Evolutionary conservation across 1,284 basidiomycete species (phyloP), one percentile per base, ranked within the genome.

Genomic region (Naganishia sp.): DNA sequence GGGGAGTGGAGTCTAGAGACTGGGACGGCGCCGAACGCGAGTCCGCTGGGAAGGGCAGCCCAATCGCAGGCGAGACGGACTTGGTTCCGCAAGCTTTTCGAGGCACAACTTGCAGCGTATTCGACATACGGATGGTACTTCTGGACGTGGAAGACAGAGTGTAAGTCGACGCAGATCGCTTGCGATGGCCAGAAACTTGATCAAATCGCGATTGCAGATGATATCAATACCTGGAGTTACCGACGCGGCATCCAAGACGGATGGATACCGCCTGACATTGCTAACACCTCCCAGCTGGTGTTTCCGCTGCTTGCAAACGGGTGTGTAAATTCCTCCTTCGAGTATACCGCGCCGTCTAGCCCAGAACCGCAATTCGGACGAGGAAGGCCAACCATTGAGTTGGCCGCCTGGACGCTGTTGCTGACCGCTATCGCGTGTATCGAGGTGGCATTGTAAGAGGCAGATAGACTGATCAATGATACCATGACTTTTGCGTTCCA

Each of bases 1-100:
- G 76, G 76, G 18, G 76, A 77, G 57, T 77, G 75, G 75, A 74
- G 72, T 53, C 67, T 77, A 25, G 75, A 76, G 49, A 74, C 72
- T 4, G 75, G 76, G 67, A 54, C 65, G 67, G 62, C 56, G 31
- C 54, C 62, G 52, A 41, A 65, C 50, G 28, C 51, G 7, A 49
- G 52, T 45, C 9, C 47, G 49, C 21, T 46, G 17, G 41, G 50
- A 17, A 25, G 45, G 3, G 57, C 51, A 11, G n/a, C 43, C 18
- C 63, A 58, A 18, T 65, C 71, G 2, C 72, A 71, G 35, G 70
- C 63, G 2, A 72, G 75, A 56, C 69, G 76, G 4, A 77, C 76
- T 0, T 77, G 76, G 76, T 65, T 74, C 7, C 53, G 76, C 21
- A 61, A 70, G 18, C 55, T 76, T 17, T 77, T 76, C 52, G 76